Evolutionary conservation across 176 grass and related monocot species (phyloP).

Genomic region (Ampelocalamus luodianensis): DNA sequence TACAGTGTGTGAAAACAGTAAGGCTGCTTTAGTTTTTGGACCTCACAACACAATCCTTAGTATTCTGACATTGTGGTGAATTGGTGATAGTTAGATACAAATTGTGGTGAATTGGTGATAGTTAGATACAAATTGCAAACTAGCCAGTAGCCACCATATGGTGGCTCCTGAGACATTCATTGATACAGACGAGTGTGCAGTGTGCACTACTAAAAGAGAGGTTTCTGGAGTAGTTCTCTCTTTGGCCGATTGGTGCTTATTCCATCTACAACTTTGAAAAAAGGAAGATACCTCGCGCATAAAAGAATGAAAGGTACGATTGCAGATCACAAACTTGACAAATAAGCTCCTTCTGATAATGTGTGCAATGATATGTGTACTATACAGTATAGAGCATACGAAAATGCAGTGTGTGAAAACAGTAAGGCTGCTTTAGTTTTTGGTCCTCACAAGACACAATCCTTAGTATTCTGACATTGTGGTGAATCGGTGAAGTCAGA

Average conservation of each 20-base stretch:
- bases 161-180: conserved; percentile 14
- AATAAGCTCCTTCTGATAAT: neutral
- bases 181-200: too few relatives aligned
- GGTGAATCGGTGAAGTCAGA: neutral
- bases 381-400: neutral
- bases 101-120: neutral
- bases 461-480: neutral
- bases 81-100: neutral
- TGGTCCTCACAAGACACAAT: neutral
- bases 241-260: neutral
- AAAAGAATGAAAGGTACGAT: neutral
- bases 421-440: neutral
- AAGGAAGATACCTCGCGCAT: neutral
- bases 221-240: too few relatives aligned
- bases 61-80: neutral
- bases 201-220: neutral
- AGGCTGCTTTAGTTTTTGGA: neutral
- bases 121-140: neutral
- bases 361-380: neutral
- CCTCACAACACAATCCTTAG: neutral
- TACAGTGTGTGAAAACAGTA: too few relatives aligned
- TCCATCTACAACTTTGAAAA: neutral
- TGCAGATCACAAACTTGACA: neutral
- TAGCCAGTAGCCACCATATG: neutral
- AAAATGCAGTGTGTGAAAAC: neutral